phyloP scores from a whole-genome alignment of 257 asterid species.

The Primulina huaijiensis region DNA sequence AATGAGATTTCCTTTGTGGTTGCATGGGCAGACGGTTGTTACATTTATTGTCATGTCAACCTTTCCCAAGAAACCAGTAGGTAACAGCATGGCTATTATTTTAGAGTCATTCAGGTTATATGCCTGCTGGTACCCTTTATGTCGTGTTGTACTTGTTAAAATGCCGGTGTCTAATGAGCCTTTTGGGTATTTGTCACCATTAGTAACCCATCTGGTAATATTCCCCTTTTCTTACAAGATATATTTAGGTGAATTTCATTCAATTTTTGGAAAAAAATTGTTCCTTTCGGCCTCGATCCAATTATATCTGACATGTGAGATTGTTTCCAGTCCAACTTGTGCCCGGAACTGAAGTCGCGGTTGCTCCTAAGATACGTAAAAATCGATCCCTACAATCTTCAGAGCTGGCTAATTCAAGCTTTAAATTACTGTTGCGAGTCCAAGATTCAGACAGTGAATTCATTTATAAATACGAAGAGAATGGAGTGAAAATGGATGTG shows the following conservation, averaged over 20 bases:
- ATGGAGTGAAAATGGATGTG: slow-evolving; percentile 57
- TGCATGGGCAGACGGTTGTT: slow-evolving; percentile 78
- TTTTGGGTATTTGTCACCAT: slow-evolving; percentile 12
- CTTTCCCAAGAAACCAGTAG: slow-evolving; percentile 83
- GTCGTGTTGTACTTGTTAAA: slow-evolving; percentile 3
- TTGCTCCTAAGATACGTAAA: slow-evolving; percentile 90
- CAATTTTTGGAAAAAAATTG: neutral
- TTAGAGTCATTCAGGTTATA: slow-evolving; percentile 18
- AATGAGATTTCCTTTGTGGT: slow-evolving; percentile 90
- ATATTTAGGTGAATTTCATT: slow-evolving; percentile 3
- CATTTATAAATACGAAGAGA: slow-evolving; percentile 42
- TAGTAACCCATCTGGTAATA: slow-evolving; percentile 1
- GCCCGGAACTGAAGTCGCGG: slow-evolving; percentile 94
- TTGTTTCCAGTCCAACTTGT: slow-evolving; percentile 82
- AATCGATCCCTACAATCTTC: slow-evolving; percentile 41
- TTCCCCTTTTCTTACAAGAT: slow-evolving; percentile 18
- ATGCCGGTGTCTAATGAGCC: slow-evolving; percentile 2
- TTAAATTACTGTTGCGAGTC: slow-evolving; percentile 71
- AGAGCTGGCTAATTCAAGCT: slow-evolving; percentile 30
- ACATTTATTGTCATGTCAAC: slow-evolving; percentile 73
- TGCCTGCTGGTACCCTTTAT: slow-evolving; percentile 7
- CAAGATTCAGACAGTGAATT: slow-evolving; percentile 60
- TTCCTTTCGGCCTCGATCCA: neutral
- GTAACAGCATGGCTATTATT: slow-evolving; percentile 42
- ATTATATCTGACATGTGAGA: slow-evolving; percentile 30